A percentile compares a stretch with the other conserved stretches of the same genome.
Evolutionary conservation across 768 basidiomycete genomes (phyloP).

Genomic region (Trichaptum fuscoviolaceum): DNA sequence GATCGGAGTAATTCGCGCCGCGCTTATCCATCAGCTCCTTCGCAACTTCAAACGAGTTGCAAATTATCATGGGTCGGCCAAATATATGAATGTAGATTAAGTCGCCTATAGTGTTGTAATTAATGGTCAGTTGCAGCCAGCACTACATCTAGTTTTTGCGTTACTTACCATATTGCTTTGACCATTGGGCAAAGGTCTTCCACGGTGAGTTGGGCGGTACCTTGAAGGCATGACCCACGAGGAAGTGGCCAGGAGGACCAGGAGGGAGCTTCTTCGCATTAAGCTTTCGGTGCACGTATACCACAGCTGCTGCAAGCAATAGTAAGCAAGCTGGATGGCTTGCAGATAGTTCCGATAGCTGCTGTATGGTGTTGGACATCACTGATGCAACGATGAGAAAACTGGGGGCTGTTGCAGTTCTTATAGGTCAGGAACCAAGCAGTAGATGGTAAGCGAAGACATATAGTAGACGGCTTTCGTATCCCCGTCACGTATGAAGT

Average conservation of each 20-base stretch:
- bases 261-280: conserved; percentile 12
- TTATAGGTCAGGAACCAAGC: no score
- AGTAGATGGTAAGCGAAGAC: no score
- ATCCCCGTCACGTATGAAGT: no score
- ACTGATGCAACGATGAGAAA: neutral
- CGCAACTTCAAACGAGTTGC: conserved; percentile 27
- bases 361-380: neutral
- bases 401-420: no score
- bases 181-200: conserved; percentile 12
- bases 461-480: no score
- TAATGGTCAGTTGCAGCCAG: neutral
- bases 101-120: conserved; percentile 20
- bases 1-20: conserved; percentile 27
- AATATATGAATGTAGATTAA: conserved; percentile 27
- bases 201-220: conserved; percentile 11
- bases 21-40: conserved; percentile 30
- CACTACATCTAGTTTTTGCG: neutral
- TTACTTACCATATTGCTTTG: conserved; percentile 13
- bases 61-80: conserved; percentile 22
- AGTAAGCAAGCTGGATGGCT: neutral
- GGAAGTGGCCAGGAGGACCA: conserved; percentile 13
- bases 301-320: neutral
- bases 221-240: conserved; percentile 16
- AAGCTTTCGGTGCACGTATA: neutral
- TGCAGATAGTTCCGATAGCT: neutral